Conservation (phyloP, 108 stramenopile species). For the Fistulifera pelliculosa region DNA sequence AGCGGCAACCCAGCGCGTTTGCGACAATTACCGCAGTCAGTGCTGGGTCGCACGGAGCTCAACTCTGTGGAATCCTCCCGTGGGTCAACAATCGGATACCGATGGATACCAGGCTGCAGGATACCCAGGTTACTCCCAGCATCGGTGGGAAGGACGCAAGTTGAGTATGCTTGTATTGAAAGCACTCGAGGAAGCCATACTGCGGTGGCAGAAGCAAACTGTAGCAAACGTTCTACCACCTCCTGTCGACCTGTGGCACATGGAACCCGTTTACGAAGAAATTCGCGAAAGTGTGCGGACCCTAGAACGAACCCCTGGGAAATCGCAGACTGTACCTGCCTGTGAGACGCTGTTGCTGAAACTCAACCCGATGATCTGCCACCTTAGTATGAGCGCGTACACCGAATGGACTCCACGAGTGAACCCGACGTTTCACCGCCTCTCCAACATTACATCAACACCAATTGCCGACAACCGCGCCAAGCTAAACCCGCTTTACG, state of each 20-base stretch:
- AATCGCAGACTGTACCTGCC: too few relatives aligned
- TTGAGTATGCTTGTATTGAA: slow-evolving; percentile 26
- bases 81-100: slow-evolving; percentile 9
- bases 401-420: too few relatives aligned
- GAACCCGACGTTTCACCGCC: slow-evolving; percentile 21
- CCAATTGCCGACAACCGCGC: slow-evolving; percentile 30
- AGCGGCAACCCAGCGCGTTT: slow-evolving; percentile 14
- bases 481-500: slow-evolving; percentile 13
- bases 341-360: too few relatives aligned
- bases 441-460: slow-evolving; percentile 36
- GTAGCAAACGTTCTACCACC: slow-evolving; percentile 7
- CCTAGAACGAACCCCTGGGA: too few relatives aligned
- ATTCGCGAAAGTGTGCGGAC: too few relatives aligned
- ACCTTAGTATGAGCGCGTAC: too few relatives aligned
- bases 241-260: too few relatives aligned
- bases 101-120: slow-evolving; percentile 24
- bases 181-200: too few relatives aligned
- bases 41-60: slow-evolving; percentile 53
- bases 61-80: slow-evolving; percentile 23
- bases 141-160: slow-evolving; percentile 26
- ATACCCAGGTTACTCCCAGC: slow-evolving; percentile 28
- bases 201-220: slow-evolving; percentile 27
- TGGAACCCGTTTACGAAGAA: too few relatives aligned
- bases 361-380: too few relatives aligned
- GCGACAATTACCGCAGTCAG: slow-evolving; percentile 21